Evolutionary conservation across 176 grass and related monocot species (phyloP).

Genomic region (Otatea glauca): DNA sequence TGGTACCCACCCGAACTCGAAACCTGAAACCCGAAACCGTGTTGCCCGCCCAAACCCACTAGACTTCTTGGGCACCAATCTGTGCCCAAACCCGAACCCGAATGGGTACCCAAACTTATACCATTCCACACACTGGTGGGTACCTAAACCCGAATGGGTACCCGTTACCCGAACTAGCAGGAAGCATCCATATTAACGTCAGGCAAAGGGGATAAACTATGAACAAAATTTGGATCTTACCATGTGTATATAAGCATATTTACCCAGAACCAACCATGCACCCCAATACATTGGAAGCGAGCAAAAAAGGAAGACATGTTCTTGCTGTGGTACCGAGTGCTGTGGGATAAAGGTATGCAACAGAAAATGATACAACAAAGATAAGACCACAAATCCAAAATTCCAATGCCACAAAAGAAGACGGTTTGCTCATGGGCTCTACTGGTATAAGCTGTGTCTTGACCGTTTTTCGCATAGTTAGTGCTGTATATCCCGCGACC

Average conservation of each 20-base stretch:
- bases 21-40: too few species aligned
- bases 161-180: too few species aligned
- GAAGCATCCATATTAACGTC: neutral
- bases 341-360: slow-evolving; percentile 57
- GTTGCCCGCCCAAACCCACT: too few species aligned
- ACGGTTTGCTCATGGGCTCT: slow-evolving; percentile 79
- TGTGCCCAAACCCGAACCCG: too few species aligned
- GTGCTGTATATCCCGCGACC: slow-evolving; percentile 74
- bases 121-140: too few species aligned
- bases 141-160: too few species aligned
- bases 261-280: slow-evolving; percentile 97
- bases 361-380: slow-evolving; percentile 61
- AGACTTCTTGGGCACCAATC: too few species aligned
- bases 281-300: slow-evolving; percentile 79
- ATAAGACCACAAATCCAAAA: slow-evolving; percentile 64
- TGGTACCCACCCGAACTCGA: too few species aligned
- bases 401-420: slow-evolving; percentile 62
- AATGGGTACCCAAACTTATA: too few species aligned
- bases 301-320: slow-evolving; percentile 86
- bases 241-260: slow-evolving; percentile 38
- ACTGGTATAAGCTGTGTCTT: slow-evolving; percentile 76
- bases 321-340: slow-evolving; percentile 71
- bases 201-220: neutral
- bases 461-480: slow-evolving; percentile 73
- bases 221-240: slow-evolving; percentile 17